Percentiles rank a stretch among this genome's conserved stretches.
Conservation (phyloP, 176 grass and related monocot species). For the Poa pratensis region DNA sequence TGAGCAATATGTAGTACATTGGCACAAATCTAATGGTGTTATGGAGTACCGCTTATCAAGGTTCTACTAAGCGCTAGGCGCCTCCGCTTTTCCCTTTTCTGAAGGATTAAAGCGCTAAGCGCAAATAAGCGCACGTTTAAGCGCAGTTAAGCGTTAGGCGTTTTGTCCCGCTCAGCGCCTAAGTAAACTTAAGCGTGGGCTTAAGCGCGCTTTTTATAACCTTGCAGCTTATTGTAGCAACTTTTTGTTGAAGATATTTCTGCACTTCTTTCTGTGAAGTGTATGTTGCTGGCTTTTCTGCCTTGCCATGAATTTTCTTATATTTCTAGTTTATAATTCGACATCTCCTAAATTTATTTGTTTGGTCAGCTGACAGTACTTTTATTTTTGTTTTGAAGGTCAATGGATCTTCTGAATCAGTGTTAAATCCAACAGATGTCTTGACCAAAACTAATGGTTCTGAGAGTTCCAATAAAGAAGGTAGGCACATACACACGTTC, state of each 20-base stretch:
- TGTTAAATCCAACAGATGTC: slow-evolving; percentile 60
- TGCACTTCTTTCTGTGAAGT: background rate
- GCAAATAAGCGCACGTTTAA: too few species aligned
- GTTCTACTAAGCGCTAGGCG: too few species aligned
- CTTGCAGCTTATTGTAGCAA: background rate
- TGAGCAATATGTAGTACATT: background rate
- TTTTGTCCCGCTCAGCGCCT: too few species aligned
- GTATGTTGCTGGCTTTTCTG: background rate
- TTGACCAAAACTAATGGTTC: slow-evolving; percentile 51
- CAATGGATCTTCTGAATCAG: slow-evolving; percentile 38
- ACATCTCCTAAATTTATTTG: slow-evolving; percentile 31
- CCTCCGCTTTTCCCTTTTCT: too few species aligned
- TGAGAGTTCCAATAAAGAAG: slow-evolving; percentile 53
- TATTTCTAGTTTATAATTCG: slow-evolving; percentile 17
- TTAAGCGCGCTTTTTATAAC: too few species aligned
- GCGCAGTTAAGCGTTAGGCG: too few species aligned
- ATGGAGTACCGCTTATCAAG: slow-evolving; percentile 5
- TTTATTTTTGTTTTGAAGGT: slow-evolving; percentile 38
- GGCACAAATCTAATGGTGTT: slow-evolving; percentile 7
- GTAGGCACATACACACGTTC: slow-evolving; percentile 21
- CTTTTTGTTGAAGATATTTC: slow-evolving; percentile 7
- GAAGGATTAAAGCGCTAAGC: too few species aligned
- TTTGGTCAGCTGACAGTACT: background rate
- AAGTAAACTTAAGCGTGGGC: too few species aligned
- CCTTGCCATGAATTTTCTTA: slow-evolving; percentile 1